Evolutionary conservation across 75 land plant species (phyloP), one percentile per base, ranked within the genome.

Genomic region (Azolla pinnata): DNA sequence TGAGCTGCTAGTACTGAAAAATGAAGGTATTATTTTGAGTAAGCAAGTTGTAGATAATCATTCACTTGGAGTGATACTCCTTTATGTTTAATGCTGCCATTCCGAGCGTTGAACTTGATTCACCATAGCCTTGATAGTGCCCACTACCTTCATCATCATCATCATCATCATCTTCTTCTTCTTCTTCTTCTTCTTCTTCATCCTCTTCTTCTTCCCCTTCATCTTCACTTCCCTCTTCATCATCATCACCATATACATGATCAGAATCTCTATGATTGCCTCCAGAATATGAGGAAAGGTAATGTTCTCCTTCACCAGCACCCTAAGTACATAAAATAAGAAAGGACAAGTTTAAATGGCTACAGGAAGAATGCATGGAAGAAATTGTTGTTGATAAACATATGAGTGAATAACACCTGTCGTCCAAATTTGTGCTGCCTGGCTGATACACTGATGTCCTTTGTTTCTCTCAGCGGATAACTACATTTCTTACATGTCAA

Each of bases 381-480:
- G 29, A 38, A 57, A 33, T 40, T n/a, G 1, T 17, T 1, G 12
- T 31, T 10, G 14, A 33, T 23, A 25, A 44, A 18, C 12, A 40
- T 4, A 40, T 4, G 46, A 31, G 7, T 4, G 9, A 38, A 57
- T 48, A 32, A 20, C 62, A 68, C 73, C 75, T 73, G 71, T 33
- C 75, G 75, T 27, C 75, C 75, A 68, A 67, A 73, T 49, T 73
- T 73, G 49, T 73, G 75, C 38, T 68, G 65, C 42, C 75, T 56
- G 29, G 68, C 75, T 33, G 75, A 73, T 27, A 73, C 65, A 47
- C 75, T 73, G 40, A 73, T 62, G 59, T 73, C 71, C 62, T 73
- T 73, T 3, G 75, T 73, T 44, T 73, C 75, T 70, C 47, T 73
- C 60, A 73, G 44, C 34, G 75, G 73, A 62, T 68, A 73, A 28